These are phyloP conservation scores for Zychaea mexicana DNA, from an alignment of 371 early-diverging fungal genomes.

Conservation along the genomic window DNA sequence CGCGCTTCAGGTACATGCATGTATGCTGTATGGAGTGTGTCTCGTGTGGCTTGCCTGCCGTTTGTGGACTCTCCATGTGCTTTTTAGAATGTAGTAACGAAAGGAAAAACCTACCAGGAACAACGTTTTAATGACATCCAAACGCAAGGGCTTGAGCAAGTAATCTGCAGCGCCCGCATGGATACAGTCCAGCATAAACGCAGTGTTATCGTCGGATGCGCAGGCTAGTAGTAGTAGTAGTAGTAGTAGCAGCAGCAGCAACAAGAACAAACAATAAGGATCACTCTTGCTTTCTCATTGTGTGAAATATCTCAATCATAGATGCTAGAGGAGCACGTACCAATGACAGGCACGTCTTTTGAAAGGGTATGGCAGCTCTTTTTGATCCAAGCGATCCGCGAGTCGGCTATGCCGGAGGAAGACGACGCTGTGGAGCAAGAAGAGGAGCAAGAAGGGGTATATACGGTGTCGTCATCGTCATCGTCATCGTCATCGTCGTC, in stretches of 20 bases:
- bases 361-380: background rate
- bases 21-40: too few species aligned
- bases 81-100: too few species aligned
- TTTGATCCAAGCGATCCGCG: conserved; percentile 9
- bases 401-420: background rate
- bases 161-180: conserved; percentile 60
- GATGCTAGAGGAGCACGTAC: background rate
- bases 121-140: conserved; percentile 53
- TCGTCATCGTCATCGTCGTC: background rate
- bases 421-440: conserved; percentile 12
- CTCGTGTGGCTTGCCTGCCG: too few species aligned
- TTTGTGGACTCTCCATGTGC: too few species aligned
- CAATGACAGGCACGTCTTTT: conserved; percentile 5
- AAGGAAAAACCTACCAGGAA: conserved; percentile 55
- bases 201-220: conserved; percentile 30
- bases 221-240: conserved; percentile 27
- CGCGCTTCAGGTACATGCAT: too few species aligned
- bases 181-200: conserved; percentile 46
- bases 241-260: too few species aligned
- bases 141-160: conserved; percentile 54
- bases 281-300: background rate
- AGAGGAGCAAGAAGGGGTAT: conserved; percentile 13
- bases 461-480: conserved; percentile 7
- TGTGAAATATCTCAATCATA: background rate
- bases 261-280: background rate